These are phyloP conservation scores for Lipomyces sp. DNA, from an alignment of 805 yeast species.

Conservation along the genomic window DNA sequence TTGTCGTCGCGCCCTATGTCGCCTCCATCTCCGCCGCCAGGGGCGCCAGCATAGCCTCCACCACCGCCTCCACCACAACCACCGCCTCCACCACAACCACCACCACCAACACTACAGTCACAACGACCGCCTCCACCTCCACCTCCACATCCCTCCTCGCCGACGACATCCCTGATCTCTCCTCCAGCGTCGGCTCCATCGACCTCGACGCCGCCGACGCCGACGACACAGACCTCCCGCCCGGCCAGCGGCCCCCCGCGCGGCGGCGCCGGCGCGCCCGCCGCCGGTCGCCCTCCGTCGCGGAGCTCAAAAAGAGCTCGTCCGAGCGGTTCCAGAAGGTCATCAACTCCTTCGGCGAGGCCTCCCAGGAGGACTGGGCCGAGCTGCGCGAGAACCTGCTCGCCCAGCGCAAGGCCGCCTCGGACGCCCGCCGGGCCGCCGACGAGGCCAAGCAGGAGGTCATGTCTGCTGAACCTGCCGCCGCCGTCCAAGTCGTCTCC, in stretches of 20 bases:
- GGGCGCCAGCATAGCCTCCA: not conserved
- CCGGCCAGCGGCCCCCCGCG: conserved; percentile 1
- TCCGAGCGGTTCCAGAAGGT: conserved; percentile 33
- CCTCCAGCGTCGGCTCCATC: conserved; percentile 14
- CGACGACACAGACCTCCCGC: not conserved
- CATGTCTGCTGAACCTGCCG: not conserved
- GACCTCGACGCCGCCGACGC: not conserved
- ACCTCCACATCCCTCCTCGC: not conserved
- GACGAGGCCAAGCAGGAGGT: not conserved
- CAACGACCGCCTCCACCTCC: conserved; percentile 1
- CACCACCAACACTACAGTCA: not conserved
- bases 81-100: not conserved
- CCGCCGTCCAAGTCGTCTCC: conserved; percentile 4
- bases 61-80: not conserved
- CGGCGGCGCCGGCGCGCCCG: conserved; percentile 2
- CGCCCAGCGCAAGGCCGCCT: not conserved
- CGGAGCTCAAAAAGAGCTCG: conserved; percentile 6
- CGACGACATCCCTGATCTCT: conserved; percentile 10
- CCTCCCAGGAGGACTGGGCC: conserved; percentile 21
- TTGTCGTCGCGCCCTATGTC: not conserved
- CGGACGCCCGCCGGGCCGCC: not conserved
- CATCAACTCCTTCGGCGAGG: conserved; percentile 28
- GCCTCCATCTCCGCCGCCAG: not conserved
- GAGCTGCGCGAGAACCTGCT: conserved; percentile 3
- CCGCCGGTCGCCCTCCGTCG: not conserved